Conservation (phyloP, 202 grass and related monocot genomes). For the Carex sylvatica region DNA sequence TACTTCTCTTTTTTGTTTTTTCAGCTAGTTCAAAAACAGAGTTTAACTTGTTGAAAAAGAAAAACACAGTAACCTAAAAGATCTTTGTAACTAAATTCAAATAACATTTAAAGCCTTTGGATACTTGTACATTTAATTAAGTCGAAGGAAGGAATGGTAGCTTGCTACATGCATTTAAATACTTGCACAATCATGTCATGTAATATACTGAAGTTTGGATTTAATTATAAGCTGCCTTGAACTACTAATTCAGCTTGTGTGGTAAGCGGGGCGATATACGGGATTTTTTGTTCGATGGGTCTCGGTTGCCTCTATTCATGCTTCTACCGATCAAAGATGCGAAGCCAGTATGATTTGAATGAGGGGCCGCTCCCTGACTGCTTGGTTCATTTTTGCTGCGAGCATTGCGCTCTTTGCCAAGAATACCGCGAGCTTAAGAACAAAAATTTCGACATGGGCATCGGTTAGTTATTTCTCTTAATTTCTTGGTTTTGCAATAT, state of each 20-base stretch:
- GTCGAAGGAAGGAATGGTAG: not conserved
- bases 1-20: not conserved
- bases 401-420: constrained; percentile 75
- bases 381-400: constrained; percentile 83
- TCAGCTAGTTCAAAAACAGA: not conserved
- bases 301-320: constrained; percentile 85
- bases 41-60: not conserved
- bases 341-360: constrained; percentile 60
- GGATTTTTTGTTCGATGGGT: constrained; percentile 45
- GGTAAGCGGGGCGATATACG: constrained; percentile 42
- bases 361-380: constrained; percentile 74
- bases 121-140: not conserved
- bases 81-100: not conserved
- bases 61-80: not conserved
- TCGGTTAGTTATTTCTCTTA: constrained; percentile 45
- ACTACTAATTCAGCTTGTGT: constrained; percentile 48
- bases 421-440: constrained; percentile 85
- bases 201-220: not conserved
- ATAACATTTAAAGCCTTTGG: not conserved
- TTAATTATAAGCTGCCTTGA: not conserved
- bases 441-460: constrained; percentile 80
- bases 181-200: not conserved
- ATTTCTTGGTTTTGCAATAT: not conserved
- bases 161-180: not conserved
- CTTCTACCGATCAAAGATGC: constrained; percentile 69